phyloP scores from a whole-genome alignment of 2,329 filamentous ascomycete genomes.

The Calonectria pseudoturangicola region DNA sequence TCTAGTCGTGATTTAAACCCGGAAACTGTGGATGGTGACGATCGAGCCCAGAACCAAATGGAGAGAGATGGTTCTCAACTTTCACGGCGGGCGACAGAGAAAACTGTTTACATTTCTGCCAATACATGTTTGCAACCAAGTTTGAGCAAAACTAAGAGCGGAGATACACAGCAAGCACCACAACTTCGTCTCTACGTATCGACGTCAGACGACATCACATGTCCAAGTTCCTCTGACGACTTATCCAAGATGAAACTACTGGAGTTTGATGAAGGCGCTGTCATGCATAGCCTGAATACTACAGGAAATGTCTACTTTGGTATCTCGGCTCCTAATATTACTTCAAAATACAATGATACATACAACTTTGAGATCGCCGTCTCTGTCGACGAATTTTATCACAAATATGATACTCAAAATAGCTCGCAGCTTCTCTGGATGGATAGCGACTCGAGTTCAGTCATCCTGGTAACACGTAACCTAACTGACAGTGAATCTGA shows the following conservation, averaged over 20 bases:
- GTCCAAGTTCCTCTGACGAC: constrained; percentile 51
- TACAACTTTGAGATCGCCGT: constrained; percentile 90
- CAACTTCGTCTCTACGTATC: constrained; percentile 89
- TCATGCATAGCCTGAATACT: constrained; percentile 76
- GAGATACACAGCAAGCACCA: constrained; percentile 65
- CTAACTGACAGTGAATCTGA: constrained; percentile 75
- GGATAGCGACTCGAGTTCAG: constrained; percentile 87
- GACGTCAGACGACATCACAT: constrained; percentile 60
- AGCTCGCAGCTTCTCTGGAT: constrained; percentile 81
- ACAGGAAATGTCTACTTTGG: constrained; percentile 84
- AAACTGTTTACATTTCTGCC: constrained; percentile 85
- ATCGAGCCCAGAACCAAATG: not conserved
- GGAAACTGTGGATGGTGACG: constrained; percentile 41
- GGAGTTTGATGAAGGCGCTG: constrained; percentile 81
- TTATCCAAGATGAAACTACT: constrained; percentile 54
- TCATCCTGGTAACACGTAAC: constrained; percentile 86
- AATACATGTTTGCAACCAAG: constrained; percentile 90
- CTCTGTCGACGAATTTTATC: constrained; percentile 87
- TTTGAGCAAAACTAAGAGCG: constrained; percentile 39
- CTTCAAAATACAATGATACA: constrained; percentile 74
- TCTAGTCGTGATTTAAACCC: constrained; percentile 44
- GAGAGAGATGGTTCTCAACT: constrained; percentile 25
- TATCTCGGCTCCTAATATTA: constrained; percentile 81
- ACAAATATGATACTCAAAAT: constrained; percentile 72
- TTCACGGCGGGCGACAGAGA: constrained; percentile 56